Base-by-base conservation (phyloP, 2,329 filamentous ascomycete species). In the Claviceps pazoutovae region DNA sequence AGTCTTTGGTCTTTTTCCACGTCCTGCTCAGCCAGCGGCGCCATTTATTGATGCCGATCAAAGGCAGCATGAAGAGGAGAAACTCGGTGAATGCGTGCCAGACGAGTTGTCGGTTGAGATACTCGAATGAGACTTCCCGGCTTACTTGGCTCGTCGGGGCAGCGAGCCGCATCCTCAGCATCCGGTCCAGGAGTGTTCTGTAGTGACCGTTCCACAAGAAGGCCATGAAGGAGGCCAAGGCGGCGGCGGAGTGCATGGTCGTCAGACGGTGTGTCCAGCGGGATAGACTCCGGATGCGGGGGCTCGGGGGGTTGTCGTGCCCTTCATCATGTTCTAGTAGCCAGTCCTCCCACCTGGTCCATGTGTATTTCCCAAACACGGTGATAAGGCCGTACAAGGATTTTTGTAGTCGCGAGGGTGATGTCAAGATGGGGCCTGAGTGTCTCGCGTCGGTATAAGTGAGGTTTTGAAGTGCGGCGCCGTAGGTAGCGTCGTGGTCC, bases 1-100 rank as follows among this genome's bases (percentile, higher is more conserved):
- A 75, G 36, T 79, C 75, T 60, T 84, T 84, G 1, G 86, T 83
- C 66, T 84, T 89, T 59, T 86, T 82, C 88, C 89, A 95, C n/a
- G 83, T 82, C 56, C 89, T 79, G 19, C 79, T 76, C n/a, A 96
- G 73, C 84, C 91, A 95, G 58, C 90, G 79, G 53, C 88, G 80
- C 93, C 93, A 98, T 57, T 89, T 80, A 61, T 86, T 84, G 59
- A 98, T 91, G 49, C 93, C 93, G 43, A 98, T 86, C n/a, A 98
- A 77, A 0, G 93, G 93, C n/a, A 98, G 75, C 17, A 97, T 79
- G 66, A 97, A 98, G 36, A 98, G 78, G n/a, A 98, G 74, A 61
- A 98, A 98, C 66, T 98, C 93, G 26, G 93, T 98, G 62, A 98
- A 95, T n/a, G 93, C 93, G 68, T 98, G 93, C 93, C 93, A 98